Base-by-base conservation (phyloP, 2,329 filamentous ascomycete species). In the Geosmithia morbida region DNA sequence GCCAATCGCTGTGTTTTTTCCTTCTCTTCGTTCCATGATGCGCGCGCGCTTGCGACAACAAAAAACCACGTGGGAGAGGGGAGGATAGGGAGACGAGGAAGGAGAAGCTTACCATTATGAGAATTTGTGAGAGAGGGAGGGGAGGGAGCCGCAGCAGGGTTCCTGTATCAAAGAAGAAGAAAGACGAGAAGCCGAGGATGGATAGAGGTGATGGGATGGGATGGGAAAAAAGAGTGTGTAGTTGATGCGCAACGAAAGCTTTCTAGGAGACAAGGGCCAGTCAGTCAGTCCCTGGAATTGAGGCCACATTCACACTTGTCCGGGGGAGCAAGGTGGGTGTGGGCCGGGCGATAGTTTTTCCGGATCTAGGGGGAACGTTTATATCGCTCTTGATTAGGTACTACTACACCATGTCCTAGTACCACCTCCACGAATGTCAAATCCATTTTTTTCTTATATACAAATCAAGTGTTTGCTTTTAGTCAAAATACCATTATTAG, bases 91-190 rank as follows among this genome's bases (percentile, higher is more conserved):
- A 11, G 14, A 5, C 3, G 33, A 18, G 41, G 10, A 11, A 11
- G 41, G 17, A 22, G 13, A 22, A 48, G 51, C 60, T 40, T 63
- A 66, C 63, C 63, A 63, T 61, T 56, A 49, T 57, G 46, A 45
- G 46, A 48, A 50, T 51, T 48, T 41, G 42, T 46, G 45, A 41
- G 48, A 47, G 46, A 52, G 52, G 42, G 48, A 49, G 49, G 52
- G 48, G 51, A 18, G 10, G 54, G 57, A 63, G 64, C 54, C 59
- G 51, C 60, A 57, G 60, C 61, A 66, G 57, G 54, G 60, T 58
- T 59, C 57, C 53, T 49, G 46, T 30, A 47, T 49, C 54, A 53
- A 57, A 53, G 4, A 37, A 41, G 48, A 49, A 51, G 51, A 49
- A 50, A 56, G 53, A 48, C 51, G 52, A 49, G 46, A 52, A 49